Evolutionary conservation across 176 grass and related monocot species (phyloP).

Genomic region (Luzula sylvatica): DNA sequence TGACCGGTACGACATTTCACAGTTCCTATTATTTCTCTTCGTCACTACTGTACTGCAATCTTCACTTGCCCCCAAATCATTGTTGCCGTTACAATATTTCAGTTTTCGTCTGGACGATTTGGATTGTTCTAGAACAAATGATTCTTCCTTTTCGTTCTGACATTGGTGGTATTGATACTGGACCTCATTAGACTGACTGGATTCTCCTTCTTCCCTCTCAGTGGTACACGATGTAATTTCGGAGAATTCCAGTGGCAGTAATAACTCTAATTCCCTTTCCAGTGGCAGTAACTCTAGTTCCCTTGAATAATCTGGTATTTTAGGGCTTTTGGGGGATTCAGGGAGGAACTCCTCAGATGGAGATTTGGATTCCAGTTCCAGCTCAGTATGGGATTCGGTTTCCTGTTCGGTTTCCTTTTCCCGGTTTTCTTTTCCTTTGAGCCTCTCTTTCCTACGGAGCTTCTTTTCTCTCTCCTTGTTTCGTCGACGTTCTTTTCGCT

Average conservation of each 20-base stretch:
- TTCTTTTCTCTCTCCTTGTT: slow-evolving; percentile 95
- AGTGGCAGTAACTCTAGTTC: too few species aligned
- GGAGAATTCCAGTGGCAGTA: not conserved
- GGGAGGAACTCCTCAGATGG: slow-evolving; percentile 7
- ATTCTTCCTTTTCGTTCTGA: slow-evolving; percentile 27
- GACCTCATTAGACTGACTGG: not conserved
- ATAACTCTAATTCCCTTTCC: slow-evolving; percentile 15
- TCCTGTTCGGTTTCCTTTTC: slow-evolving; percentile 43
- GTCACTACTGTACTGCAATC: not conserved
- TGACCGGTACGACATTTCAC: slow-evolving; percentile 30
- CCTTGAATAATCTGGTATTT: not conserved
- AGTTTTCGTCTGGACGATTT: slow-evolving; percentile 44
- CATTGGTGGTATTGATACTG: slow-evolving; percentile 19
- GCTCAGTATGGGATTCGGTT: slow-evolving; percentile 15
- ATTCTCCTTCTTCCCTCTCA: slow-evolving; percentile 5
- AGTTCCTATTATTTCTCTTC: slow-evolving; percentile 38
- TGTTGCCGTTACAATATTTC: slow-evolving; percentile 39
- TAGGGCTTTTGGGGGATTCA: not conserved
- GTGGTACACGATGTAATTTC: slow-evolving; percentile 6
- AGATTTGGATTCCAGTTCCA: not conserved
- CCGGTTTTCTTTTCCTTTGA: slow-evolving; percentile 75
- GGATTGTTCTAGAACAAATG: slow-evolving; percentile 45
- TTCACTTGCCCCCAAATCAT: not conserved
- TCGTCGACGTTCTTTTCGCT: slow-evolving; percentile 69
- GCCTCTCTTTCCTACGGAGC: slow-evolving; percentile 78